Evolutionary conservation across 805 yeast species (phyloP).

Genomic region (Zygotorulaspora danielsina): DNA sequence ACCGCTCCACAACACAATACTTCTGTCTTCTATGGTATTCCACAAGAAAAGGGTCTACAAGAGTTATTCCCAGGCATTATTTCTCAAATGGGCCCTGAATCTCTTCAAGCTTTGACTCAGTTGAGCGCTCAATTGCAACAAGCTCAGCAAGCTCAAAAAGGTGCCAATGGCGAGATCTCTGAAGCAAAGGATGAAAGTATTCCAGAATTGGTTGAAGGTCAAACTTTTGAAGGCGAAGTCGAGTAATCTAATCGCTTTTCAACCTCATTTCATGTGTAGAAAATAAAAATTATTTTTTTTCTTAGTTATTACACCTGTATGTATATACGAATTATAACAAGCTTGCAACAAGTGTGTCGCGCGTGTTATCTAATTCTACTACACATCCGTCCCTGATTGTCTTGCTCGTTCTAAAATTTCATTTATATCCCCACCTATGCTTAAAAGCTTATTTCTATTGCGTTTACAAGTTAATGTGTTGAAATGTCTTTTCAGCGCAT

Average conservation of each 20-base stretch:
- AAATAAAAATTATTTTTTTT: slow-evolving; percentile 2
- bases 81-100: slow-evolving; percentile 95
- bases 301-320: slow-evolving; percentile 4
- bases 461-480: slow-evolving; percentile 73
- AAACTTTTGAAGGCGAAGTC: slow-evolving; percentile 54
- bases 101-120: slow-evolving; percentile 81
- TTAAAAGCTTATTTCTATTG: slow-evolving; percentile 53
- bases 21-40: slow-evolving; percentile 90
- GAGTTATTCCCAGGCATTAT: slow-evolving; percentile 91
- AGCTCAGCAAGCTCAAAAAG: slow-evolving; percentile 46
- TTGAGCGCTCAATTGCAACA: slow-evolving; percentile 84
- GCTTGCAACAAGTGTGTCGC: background rate
- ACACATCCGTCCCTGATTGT: slow-evolving; percentile 28
- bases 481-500: slow-evolving; percentile 71
- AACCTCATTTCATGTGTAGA: background rate
- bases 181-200: slow-evolving; percentile 42
- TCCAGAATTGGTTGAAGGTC: slow-evolving; percentile 66
- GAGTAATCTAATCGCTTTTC: slow-evolving; percentile 7
- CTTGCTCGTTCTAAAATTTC: slow-evolving; percentile 32
- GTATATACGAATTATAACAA: slow-evolving; percentile 2
- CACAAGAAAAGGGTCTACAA: slow-evolving; percentile 87
- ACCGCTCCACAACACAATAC: slow-evolving; percentile 87
- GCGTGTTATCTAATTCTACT: background rate
- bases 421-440: slow-evolving; percentile 38
- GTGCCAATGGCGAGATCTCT: slow-evolving; percentile 44